Conservation (phyloP, 2,329 filamentous ascomycete genomes). For the Fusarium chuoi region DNA sequence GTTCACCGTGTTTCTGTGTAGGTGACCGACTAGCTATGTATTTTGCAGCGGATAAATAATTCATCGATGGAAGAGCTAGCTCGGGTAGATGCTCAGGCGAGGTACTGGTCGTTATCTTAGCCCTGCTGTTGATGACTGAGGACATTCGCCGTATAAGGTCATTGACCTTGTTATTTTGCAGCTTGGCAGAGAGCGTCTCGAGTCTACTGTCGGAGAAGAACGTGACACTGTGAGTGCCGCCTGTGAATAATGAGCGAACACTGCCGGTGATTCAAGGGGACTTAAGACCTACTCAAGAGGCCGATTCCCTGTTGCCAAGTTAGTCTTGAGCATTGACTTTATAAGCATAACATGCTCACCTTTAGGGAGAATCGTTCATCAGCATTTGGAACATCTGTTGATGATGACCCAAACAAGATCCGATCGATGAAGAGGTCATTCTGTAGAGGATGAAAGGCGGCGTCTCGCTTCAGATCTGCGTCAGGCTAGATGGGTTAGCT, state of each 20-base stretch:
- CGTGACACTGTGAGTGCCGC: constrained; percentile 34
- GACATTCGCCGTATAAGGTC: constrained; percentile 38
- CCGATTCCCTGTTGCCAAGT: constrained; percentile 28
- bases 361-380: constrained; percentile 28
- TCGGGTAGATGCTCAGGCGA: background rate
- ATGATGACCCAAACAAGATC: constrained; percentile 1
- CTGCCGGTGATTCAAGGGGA: accelerated
- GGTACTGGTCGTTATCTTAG: constrained; percentile 26
- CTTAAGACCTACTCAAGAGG: constrained; percentile 15
- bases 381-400: background rate
- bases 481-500: background rate
- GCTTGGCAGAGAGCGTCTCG: constrained; percentile 29
- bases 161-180: constrained; percentile 36
- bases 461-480: background rate
- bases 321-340: background rate
- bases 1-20: accelerated
- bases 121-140: constrained; percentile 17
- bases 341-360: background rate
- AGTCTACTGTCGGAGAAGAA: constrained; percentile 39
- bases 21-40: constrained; percentile 20
- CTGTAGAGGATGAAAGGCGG: background rate
- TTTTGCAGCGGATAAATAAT: background rate
- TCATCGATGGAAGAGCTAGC: background rate
- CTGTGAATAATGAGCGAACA: background rate
- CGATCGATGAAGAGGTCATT: constrained; percentile 30